These are phyloP conservation scores for Dioscorea alata DNA, from an alignment of 106 monocot species.

Conservation along the genomic window DNA sequence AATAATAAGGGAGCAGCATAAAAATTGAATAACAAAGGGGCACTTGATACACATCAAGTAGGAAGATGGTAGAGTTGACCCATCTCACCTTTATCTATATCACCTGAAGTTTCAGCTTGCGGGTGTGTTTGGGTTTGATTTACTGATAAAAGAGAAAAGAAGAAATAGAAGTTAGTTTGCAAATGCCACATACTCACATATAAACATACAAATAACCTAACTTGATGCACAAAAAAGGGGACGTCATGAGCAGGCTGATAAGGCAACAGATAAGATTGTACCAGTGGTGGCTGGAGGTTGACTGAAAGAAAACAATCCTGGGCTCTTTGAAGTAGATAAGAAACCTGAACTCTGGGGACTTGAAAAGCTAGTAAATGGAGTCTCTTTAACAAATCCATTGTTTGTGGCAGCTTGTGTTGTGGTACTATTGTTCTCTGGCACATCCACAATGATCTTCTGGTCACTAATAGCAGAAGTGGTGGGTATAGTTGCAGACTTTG, in stretches of 20 bases:
- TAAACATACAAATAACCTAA: too few species aligned
- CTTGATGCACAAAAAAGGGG: too few species aligned
- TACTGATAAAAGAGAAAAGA: slow-evolving; percentile 27
- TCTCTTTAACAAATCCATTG: slow-evolving; percentile 21
- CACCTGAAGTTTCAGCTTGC: slow-evolving; percentile 48
- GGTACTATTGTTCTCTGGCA: slow-evolving; percentile 9
- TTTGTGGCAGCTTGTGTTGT: slow-evolving; percentile 10
- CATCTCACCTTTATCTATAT: slow-evolving; percentile 67
- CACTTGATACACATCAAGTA: too few species aligned
- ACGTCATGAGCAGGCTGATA: too few species aligned
- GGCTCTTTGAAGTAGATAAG: slow-evolving; percentile 27
- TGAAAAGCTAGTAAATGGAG: slow-evolving; percentile 14
- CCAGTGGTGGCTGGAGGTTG: slow-evolving; percentile 30
- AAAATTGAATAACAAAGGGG: too few species aligned
- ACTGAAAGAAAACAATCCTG: slow-evolving; percentile 38
- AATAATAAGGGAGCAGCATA: too few species aligned
- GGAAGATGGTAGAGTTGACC: background rate
- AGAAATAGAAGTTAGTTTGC: background rate
- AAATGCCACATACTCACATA: too few species aligned
- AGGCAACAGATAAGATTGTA: background rate
- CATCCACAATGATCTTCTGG: slow-evolving; percentile 15
- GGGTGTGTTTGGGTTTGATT: slow-evolving; percentile 21
- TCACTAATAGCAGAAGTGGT: slow-evolving; percentile 13
- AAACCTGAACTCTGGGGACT: slow-evolving; percentile 22
- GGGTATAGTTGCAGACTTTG: slow-evolving; percentile 24